A percentile compares a stretch with the other conserved stretches of the same genome.
These are phyloP conservation scores for Sclerotinia sclerotiorum DNA, from an alignment of 2,329 filamentous ascomycete species.

Conservation along the genomic window DNA sequence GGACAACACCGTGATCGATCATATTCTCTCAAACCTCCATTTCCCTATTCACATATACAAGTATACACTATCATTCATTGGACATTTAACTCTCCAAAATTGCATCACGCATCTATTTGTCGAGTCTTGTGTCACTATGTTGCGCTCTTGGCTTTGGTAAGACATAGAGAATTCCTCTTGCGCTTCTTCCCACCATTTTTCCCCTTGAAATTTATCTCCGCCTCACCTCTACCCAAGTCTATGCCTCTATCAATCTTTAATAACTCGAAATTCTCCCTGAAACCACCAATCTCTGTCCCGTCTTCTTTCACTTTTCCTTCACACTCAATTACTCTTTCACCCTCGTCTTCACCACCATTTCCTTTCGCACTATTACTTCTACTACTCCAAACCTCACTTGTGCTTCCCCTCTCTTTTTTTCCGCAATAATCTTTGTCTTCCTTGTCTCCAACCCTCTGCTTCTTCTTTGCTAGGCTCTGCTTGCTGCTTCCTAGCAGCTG, in stretches of 20 bases:
- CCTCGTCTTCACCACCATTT: neutral
- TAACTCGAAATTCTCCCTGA: neutral
- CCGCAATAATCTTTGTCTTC: neutral
- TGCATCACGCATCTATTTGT: neutral
- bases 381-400: neutral
- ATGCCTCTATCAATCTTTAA: neutral
- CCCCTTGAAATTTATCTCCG: fast-evolving
- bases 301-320: neutral
- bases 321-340: too few species aligned
- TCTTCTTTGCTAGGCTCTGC: neutral
- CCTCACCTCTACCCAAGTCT: neutral
- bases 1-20: too few species aligned
- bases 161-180: neutral
- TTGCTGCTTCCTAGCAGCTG: neutral
- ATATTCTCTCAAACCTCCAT: too few species aligned
- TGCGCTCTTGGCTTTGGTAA: neutral
- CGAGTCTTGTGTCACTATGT: neutral
- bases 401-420: neutral
- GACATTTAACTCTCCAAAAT: neutral
- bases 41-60: neutral
- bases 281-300: neutral
- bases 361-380: neutral
- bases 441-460: neutral
- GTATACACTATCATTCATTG: neutral
- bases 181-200: neutral